Evolutionary conservation across 768 basidiomycete species (phyloP).

Genomic region (Auricularia sp.): DNA sequence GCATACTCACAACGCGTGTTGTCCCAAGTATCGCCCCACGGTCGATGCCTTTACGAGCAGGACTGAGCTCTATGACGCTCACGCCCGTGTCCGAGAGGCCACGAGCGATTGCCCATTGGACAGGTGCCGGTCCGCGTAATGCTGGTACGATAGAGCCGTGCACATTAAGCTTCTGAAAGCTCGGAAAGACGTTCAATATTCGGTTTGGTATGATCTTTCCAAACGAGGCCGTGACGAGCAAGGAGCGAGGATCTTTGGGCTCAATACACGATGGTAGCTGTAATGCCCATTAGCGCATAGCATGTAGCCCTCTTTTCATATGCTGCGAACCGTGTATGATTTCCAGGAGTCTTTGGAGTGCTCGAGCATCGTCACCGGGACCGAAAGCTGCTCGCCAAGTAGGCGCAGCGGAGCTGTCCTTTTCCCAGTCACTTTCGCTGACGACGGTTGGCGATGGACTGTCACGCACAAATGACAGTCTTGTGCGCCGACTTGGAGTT

Average conservation of each 20-base stretch:
- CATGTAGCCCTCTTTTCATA: neutral
- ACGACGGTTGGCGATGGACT: neutral
- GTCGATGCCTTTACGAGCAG: slow-evolving; percentile 62
- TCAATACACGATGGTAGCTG: neutral
- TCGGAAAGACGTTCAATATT: slow-evolving; percentile 52
- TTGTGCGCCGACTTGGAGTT: slow-evolving; percentile 47
- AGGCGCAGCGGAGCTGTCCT: slow-evolving; percentile 57
- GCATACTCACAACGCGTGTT: slow-evolving; percentile 40
- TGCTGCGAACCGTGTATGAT: neutral
- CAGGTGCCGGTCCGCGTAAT: slow-evolving; percentile 86
- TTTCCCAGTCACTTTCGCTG: neutral
- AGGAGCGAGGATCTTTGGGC: slow-evolving; percentile 28
- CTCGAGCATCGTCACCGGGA: slow-evolving; percentile 51
- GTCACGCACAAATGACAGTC: neutral
- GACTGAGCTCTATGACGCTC: slow-evolving; percentile 67
- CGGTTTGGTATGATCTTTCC: slow-evolving; percentile 67
- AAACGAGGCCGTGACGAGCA: slow-evolving; percentile 84
- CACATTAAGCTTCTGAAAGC: slow-evolving; percentile 60
- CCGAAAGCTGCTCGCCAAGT: slow-evolving; percentile 39
- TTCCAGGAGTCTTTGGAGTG: slow-evolving; percentile 32
- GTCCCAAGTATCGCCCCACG: slow-evolving; percentile 60
- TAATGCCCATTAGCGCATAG: neutral
- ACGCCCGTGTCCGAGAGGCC: slow-evolving; percentile 66
- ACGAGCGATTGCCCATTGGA: slow-evolving; percentile 71
- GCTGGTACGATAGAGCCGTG: slow-evolving; percentile 82